Conservation (phyloP, 2,329 filamentous ascomycete species). For the Alternaria sp. region DNA sequence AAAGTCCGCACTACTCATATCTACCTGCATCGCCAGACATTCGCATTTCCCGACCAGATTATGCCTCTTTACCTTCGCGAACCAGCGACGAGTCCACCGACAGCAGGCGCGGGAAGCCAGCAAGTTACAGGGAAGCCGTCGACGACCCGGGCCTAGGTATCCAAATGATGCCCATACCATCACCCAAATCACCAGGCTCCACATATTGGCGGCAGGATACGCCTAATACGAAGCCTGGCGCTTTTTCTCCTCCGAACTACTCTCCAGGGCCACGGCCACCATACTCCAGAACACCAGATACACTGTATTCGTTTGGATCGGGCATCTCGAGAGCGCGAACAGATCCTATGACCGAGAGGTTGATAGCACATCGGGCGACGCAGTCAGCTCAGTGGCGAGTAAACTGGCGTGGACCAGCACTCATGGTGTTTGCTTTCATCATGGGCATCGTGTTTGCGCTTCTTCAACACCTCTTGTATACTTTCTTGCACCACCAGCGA, state of each 20-base stretch:
- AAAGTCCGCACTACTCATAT: slow-evolving; percentile 8
- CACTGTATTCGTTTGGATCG: slow-evolving; percentile 27
- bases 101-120: slow-evolving; percentile 13
- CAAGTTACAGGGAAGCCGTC: slow-evolving; percentile 24
- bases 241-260: slow-evolving; percentile 26
- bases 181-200: slow-evolving; percentile 30
- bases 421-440: slow-evolving; percentile 36
- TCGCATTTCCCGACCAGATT: slow-evolving; percentile 19
- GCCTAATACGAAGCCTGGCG: slow-evolving; percentile 18
- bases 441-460: slow-evolving; percentile 39
- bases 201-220: slow-evolving; percentile 23
- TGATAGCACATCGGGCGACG: slow-evolving; percentile 41
- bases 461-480: slow-evolving; percentile 43
- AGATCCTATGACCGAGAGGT: slow-evolving; percentile 38
- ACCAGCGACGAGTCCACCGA: slow-evolving; percentile 25
- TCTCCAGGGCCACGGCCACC: slow-evolving; percentile 16
- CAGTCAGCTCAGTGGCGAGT: slow-evolving; percentile 40
- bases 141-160: slow-evolving; percentile 36
- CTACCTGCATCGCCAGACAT: slow-evolving; percentile 29
- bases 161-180: slow-evolving; percentile 30
- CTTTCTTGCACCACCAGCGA: slow-evolving; percentile 33
- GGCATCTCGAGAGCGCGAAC: slow-evolving; percentile 31
- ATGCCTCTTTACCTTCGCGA: slow-evolving; percentile 22
- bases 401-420: slow-evolving; percentile 47
- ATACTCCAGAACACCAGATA: slow-evolving; percentile 29